Evolutionary conservation across 2,329 filamentous ascomycete species (phyloP), one percentile per base, ranked within the genome.

Genomic region (Pseudogymnoascus sp.): DNA sequence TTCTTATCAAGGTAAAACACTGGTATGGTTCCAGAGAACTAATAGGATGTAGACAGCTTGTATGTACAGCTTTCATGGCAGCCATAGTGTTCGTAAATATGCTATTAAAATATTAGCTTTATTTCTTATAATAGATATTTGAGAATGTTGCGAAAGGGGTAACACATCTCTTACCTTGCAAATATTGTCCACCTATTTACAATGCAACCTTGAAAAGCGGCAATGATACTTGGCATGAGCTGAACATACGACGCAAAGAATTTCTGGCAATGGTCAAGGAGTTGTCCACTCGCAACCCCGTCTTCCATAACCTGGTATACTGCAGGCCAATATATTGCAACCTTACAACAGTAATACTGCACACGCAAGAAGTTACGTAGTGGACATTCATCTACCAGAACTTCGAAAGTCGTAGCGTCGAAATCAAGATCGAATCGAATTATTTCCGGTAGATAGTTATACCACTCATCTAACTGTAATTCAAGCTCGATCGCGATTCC

Each of bases 401-500:
- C 52, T 33, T 33, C 52, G 60, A 33, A 40, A 21, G 31, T 62
- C 12, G 45, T 58, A 64, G 48, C 64, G 58, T 45, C 40, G 40
- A 45, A 45, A 45, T 45, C 40, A 12, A 45, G 40, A n/a, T 45
- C 18, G 40, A 73, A 73, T 31, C 68, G 70, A 15, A 73, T 65
- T 6, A 64, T 60, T 13, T 64, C 64, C 1, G 72, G 72, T 2
- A 74, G 65, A 29, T 69, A 67, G 9, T 69, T 64, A 45, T 71
- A 70, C 72, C 72, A 74, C 60, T 72, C 68, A 10, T 74, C 69
- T 2, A 74, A 65, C 60, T 74, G 72, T n/a, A 66, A 64, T 37
- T 71, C 70, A 3, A 74, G 67, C 60, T 74, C 72, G 15, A 63
- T 42, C 1, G 71, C 69, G 29, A 72, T 65, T 35, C 64, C 59